Percentiles rank a stretch among this genome's conserved stretches.
Evolutionary conservation across 345 rosid genomes (phyloP).

Genomic region (Chamaenerion angustifolium): DNA sequence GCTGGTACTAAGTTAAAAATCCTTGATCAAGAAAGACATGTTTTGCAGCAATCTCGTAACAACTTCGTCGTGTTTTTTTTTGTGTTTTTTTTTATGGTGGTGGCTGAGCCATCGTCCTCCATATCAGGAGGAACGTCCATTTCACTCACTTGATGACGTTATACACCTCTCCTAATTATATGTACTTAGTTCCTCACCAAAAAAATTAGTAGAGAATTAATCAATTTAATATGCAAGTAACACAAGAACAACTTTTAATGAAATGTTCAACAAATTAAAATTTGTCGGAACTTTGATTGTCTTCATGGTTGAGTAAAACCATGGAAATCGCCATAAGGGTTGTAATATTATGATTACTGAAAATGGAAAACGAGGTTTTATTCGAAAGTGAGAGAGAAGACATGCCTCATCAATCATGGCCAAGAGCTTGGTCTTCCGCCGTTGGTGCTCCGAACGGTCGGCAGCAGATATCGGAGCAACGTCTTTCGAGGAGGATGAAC

Average conservation of each 20-base stretch:
- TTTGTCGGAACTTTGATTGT: conserved; percentile 6
- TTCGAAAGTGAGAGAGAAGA: conserved; percentile 15
- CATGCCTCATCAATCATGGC: conserved; percentile 98
- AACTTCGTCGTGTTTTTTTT: too few species aligned
- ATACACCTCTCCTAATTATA: conserved; percentile 3
- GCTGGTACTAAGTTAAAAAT: too few species aligned
- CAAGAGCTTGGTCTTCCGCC: conserved; percentile 77
- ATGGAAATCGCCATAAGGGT: too few species aligned
- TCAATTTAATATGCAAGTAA: too few species aligned
- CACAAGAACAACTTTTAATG: too few species aligned
- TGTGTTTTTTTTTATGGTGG: not conserved
- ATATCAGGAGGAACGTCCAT: conserved; percentile 8
- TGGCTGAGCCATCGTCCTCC: conserved; percentile 9
- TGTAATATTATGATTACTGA: too few species aligned
- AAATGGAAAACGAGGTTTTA: not conserved
- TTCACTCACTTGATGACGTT: conserved; percentile 1
- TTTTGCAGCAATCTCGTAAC: too few species aligned
- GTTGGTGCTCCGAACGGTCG: conserved; percentile 78
- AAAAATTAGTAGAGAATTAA: not conserved
- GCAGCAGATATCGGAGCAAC: conserved; percentile 50
- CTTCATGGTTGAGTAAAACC: conserved; percentile 1
- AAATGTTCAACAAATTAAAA: too few species aligned
- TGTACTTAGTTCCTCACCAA: conserved; percentile 1
- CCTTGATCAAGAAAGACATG: too few species aligned
- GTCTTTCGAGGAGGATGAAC: conserved; percentile 43